Base-by-base conservation (phyloP, 768 basidiomycete species). In the Boletus eberwhitei region DNA sequence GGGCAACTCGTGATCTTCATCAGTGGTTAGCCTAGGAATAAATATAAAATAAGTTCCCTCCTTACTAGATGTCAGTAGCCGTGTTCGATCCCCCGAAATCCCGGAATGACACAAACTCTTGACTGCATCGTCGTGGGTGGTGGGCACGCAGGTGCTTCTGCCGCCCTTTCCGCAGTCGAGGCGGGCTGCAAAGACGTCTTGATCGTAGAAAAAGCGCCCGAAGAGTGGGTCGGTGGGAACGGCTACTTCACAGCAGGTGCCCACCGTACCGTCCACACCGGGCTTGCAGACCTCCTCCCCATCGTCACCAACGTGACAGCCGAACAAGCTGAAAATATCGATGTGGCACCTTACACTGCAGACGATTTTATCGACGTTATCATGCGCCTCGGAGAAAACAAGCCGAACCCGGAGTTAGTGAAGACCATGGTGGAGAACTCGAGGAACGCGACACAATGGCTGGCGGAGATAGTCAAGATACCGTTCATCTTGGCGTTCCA, bases 211-310 rank as follows among this genome's bases (percentile, higher is more conserved):
- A 86, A 86, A 61, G 83, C 83, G 38, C 83, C 85, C 1, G 61
- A 70, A 38, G 77, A 78, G 52, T 87, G 86, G 86, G 77, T 68
- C 4, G 87, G 87, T 5, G 87, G 86, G 17, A 88, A 89, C 60
- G 83, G 85, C 17, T 86, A 81, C 69, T 88, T 87, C 71, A 87
- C 86, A 31, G 85, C 85, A 11, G 86, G 86, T 21, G 84, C 85
- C 8, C 77, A 82, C 62, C 82, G 86, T 50, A 86, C 82, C 12
- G 81, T 79, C 4, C 86, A 88, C 59, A 71, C 55, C 16, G 87
- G 86, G 2, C 73, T 87, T n/a, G 58, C 69, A 4, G 85, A 87
- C 66, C 75, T 87, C 35, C 74, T 86, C 22, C 71, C 79, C 4
- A 67, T 86, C 55, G 78, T 87, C 21, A 68, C 63, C 46, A 81